Conservation (phyloP, 2,329 filamentous ascomycete species). For the Fusarium robinianum region DNA sequence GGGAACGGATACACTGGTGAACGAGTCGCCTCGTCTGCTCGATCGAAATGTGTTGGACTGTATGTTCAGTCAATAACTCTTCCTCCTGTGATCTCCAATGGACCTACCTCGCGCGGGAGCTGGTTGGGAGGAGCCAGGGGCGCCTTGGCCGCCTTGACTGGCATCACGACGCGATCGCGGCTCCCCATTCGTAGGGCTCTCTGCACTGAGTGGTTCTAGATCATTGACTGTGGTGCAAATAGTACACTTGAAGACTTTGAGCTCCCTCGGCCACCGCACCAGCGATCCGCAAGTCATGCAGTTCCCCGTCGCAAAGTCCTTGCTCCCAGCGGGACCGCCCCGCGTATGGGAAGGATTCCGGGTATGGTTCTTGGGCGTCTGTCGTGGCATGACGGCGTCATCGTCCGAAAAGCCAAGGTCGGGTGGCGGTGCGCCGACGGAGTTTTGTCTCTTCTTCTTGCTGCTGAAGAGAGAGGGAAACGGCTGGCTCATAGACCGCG, state of each 20-base stretch:
- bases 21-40: slow-evolving; percentile 42
- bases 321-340: slow-evolving; percentile 46
- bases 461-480: slow-evolving; percentile 72
- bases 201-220: slow-evolving; percentile 47
- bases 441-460: slow-evolving; percentile 58
- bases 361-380: slow-evolving; percentile 35
- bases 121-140: slow-evolving; percentile 11
- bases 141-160: slow-evolving; percentile 19
- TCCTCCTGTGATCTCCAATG: background rate
- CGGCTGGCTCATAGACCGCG: slow-evolving; percentile 76
- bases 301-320: slow-evolving; percentile 69
- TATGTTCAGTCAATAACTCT: slow-evolving; percentile 11
- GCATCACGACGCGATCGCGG: slow-evolving; percentile 32
- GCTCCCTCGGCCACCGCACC: slow-evolving; percentile 75
- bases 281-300: slow-evolving; percentile 87
- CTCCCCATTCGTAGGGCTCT: slow-evolving; percentile 29
- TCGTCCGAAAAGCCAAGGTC: slow-evolving; percentile 40
- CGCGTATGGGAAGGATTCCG: slow-evolving; percentile 31
- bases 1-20: slow-evolving; percentile 42
- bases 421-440: slow-evolving; percentile 41
- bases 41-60: slow-evolving; percentile 41
- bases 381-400: slow-evolving; percentile 37
- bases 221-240: slow-evolving; percentile 88
- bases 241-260: slow-evolving; percentile 78
- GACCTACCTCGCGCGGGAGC: slow-evolving; percentile 25